Base-by-base conservation (phyloP, 345 rosid species). In the Raphanus sativus region DNA sequence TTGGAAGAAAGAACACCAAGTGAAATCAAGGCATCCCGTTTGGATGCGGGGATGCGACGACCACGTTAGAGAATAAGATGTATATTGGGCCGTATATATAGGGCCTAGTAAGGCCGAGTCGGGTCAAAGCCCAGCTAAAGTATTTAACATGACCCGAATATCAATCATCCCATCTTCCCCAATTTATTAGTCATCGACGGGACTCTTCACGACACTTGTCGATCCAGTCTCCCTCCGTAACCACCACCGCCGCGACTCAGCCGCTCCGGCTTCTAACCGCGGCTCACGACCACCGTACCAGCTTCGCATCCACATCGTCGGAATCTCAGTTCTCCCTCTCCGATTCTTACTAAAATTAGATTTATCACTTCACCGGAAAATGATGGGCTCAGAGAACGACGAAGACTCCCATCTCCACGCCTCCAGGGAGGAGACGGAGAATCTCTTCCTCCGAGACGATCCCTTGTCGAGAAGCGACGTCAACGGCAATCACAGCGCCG, bases 301-400 rank as follows among this genome's bases (percentile, higher is more conserved):
- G 9, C 72, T 50, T 52, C 29, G 30, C 9, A 21, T 21, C 21
- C 21, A 21, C 60, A 50, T 9, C 75, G 8, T 63, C 24, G 45
- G 13, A 54, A 61, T 62, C 25, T 50, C 45, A 62, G 33, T 61
- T 6, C 6, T 17, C 58, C 8, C 21, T 52, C 24, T 52, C 58
- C 58, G 8, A 2, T 52, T 15, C 60, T 55, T 17, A 55, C 60
- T 55, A 55, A 55, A 55, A 55, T 55, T 17, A 55, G 60, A 21
- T 13, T 45, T 2, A 48, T n/a, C 55, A n/a, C 55, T n/a, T 15
- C 55, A n/a, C 17, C 52, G 52, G 63, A 62, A 42, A 48, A 8
- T 94, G 98, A 92, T 92, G 98, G 97, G 93, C 71, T 90, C 95
- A 65, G 97, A 91, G 77, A 87, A 77, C 63, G 61, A 83, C 65